phyloP scores from a whole-genome alignment of 2,329 filamentous ascomycete species.

The Trichoderma oligosporum region DNA sequence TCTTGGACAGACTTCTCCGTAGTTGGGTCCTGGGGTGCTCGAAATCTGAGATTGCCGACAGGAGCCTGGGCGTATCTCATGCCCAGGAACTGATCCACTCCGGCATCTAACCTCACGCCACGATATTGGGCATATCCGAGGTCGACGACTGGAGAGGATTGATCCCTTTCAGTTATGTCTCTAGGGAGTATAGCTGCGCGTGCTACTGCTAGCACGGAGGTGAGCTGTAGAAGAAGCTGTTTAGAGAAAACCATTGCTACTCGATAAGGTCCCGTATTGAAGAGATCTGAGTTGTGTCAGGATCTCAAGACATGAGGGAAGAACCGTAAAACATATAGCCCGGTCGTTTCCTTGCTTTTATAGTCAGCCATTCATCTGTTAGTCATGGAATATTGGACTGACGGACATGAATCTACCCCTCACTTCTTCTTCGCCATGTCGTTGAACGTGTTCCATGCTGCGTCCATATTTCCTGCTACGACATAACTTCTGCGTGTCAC shows the following conservation, averaged over 20 bases:
- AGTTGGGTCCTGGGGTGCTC: conserved; percentile 45
- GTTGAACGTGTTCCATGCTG: no score
- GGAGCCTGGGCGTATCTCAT: conserved; percentile 53
- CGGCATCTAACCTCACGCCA: conserved; percentile 36
- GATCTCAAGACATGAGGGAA: not conserved
- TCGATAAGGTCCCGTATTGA: no score
- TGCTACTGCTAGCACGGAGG: not conserved
- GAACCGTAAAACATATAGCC: no score
- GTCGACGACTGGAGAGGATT: conserved; percentile 28
- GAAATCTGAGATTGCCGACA: conserved; percentile 47
- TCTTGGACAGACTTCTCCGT: conserved; percentile 33
- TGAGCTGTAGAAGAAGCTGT: not conserved
- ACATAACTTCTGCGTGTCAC: no score
- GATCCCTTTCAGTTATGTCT: not conserved
- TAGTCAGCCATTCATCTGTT: no score
- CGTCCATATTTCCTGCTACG: no score
- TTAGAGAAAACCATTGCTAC: not conserved
- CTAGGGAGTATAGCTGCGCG: not conserved
- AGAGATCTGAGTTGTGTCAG: not conserved
- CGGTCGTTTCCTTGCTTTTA: no score
- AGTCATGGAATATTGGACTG: no score
- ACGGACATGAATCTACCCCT: no score
- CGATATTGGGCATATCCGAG: conserved; percentile 46
- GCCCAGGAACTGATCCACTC: conserved; percentile 46
- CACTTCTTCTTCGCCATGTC: no score